Base-by-base conservation (phyloP, 257 asterid genomes). In the Rauvolfia tetraphylla region DNA sequence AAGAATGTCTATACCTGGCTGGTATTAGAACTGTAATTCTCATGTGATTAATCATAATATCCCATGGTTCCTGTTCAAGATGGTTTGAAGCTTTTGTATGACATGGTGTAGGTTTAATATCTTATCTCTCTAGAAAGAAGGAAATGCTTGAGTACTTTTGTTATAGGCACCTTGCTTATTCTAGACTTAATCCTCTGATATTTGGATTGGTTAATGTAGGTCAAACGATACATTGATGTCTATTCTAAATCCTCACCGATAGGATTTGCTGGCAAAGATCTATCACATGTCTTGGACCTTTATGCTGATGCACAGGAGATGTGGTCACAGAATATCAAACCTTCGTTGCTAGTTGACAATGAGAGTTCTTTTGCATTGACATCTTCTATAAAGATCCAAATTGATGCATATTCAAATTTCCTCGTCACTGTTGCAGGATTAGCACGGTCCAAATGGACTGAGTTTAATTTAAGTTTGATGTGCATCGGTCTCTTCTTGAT, bases 381-480 rank as follows among this genome's bases (percentile, higher is more conserved):
- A 48, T 79, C 95, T 79, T 73, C 78, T 48, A 76, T 85, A 75
- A 83, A 86, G 84, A 76, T 68, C 80, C 96, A 91, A 85, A 71
- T 89, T 80, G 89, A 91, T 79, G 96, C 97, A 56, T 95, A 85
- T 84, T 82, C 93, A 29, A 71, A 72, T 46, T 90, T 95, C 83
- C 84, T 95, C 86, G 85, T 85, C 75, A 90, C 91, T 86, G 90
- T 95, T 84, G 91, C 98, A 63, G 88, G 86, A 8, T 89, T 95
- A 79, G 99, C 97, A 61, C 91, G 98, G 82, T 95, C 99, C 65
- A 95, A 87, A 86, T 95, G 99, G 98, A 92, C 99, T 29, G 98
- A 95, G 75, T 95, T 95, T 82, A 92, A 95, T 83, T 81, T 92
- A 83, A 88, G 81, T 86, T 79, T 92, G 87, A 92, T 95, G 99